Base-by-base conservation (phyloP, 2,329 filamentous ascomycete species). In the Phaeoacremonium minimum region DNA sequence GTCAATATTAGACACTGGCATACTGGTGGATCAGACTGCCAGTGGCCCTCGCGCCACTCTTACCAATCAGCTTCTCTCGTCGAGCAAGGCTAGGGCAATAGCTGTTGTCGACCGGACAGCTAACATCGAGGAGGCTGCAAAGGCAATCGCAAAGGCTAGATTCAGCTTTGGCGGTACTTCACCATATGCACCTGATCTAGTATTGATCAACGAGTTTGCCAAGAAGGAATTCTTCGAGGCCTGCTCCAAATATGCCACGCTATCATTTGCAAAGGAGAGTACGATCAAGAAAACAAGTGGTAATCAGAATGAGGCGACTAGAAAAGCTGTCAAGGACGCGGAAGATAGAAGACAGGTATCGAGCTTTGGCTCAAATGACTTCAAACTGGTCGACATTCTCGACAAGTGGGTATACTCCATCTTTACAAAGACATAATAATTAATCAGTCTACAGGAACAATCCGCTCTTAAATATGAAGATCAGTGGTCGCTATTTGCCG, bases 181-280 rank as follows among this genome's bases (percentile, higher is more conserved):
- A 1, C 67, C 76, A 0, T 83, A 82, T 47, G 72, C 76, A 0
- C 80, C 80, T 0, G 78, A 83, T 46, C 18, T 81, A 1, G 71
- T 83, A 0, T 55, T 83, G 0, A 77, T 84, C n/a, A 80, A 83
- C 41, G 79, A 83, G 43, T 83, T 71, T 40, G 61, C 67, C 4
- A 73, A 74, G 56, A 64, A 71, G 37, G 61, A 66, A 0, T 80
- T 83, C 44, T 51, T 77, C 1, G 63, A 71, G 32, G 68, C 70
- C 1, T 63, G 69, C 5, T 52, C 69, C 12, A 56, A 60, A 26
- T 61, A 68, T 16, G 51, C 55, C 7, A 52, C 51, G 16, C 42
- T 51, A 28, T 45, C 44, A 3, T 46, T 55, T 29, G 46, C 49
- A 8, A 37, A 34, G 17, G 44, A 40, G 6, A 35, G 35, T n/a